Conservation (phyloP, 2,329 filamentous ascomycete species). For the Akanthomyces dipterigenus region DNA sequence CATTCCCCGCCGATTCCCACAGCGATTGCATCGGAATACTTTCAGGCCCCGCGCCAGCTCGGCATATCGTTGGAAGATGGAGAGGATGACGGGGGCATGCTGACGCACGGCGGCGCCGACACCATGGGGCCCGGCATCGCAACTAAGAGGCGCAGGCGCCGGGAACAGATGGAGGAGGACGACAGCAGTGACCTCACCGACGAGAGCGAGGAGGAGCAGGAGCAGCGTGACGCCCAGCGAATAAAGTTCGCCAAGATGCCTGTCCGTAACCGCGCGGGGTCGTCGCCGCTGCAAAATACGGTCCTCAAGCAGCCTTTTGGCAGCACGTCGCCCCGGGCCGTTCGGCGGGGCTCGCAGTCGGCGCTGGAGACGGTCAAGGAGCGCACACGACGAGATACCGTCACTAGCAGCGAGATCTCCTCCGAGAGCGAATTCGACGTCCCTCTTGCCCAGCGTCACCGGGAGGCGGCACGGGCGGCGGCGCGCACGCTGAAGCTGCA, state of each 20-base stretch:
- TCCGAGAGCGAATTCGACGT: slow-evolving; percentile 75
- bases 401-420: slow-evolving; percentile 76
- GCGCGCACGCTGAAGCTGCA: slow-evolving; percentile 33
- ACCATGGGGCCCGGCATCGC: slow-evolving; percentile 62
- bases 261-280: slow-evolving; percentile 75
- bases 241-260: slow-evolving; percentile 98
- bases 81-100: slow-evolving; percentile 65
- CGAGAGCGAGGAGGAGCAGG: slow-evolving; percentile 73
- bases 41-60: slow-evolving; percentile 60
- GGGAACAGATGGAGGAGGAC: slow-evolving; percentile 75
- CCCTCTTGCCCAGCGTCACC: slow-evolving; percentile 56
- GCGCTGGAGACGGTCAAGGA: slow-evolving; percentile 64
- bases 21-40: slow-evolving; percentile 76
- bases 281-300: slow-evolving; percentile 72
- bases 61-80: slow-evolving; percentile 63
- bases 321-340: slow-evolving; percentile 41
- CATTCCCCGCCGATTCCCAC: slow-evolving; percentile 84
- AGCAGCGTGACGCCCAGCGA: slow-evolving; percentile 73
- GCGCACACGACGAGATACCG: slow-evolving; percentile 63
- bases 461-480: slow-evolving; percentile 53
- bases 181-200: slow-evolving; percentile 82
- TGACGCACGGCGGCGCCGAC: slow-evolving; percentile 60
- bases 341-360: slow-evolving; percentile 62
- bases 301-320: slow-evolving; percentile 49
- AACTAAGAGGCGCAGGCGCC: slow-evolving; percentile 56